phyloP scores from a whole-genome alignment of 441 rosid genomes.

The Melastoma candidum region DNA sequence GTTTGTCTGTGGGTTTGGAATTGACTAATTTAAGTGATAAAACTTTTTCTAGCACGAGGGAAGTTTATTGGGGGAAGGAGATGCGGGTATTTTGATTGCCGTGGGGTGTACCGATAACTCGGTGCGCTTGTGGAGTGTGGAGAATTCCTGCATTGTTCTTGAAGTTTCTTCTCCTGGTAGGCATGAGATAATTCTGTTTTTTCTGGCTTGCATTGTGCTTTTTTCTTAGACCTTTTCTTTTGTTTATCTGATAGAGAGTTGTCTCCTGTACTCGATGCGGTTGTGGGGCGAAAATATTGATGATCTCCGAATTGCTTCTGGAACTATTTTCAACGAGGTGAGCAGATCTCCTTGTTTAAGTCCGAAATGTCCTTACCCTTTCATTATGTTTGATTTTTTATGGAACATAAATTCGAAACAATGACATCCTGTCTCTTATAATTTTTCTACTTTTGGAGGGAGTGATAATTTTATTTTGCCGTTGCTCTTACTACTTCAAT shows the following conservation, averaged over 20 bases:
- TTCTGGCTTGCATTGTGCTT: neutral
- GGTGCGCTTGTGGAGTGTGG: conserved; percentile 54
- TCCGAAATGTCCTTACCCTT: too few species aligned
- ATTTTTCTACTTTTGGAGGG: too few species aligned
- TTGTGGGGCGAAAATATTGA: conserved; percentile 71
- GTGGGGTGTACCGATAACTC: conserved; percentile 88
- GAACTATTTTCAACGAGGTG: conserved; percentile 94
- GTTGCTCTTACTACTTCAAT: too few species aligned
- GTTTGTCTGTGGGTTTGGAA: conserved; percentile 1
- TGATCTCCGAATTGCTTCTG: conserved; percentile 71
- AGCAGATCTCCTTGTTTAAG: conserved; percentile 4
- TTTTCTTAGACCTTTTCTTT: conserved; percentile 8
- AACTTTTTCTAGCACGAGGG: conserved; percentile 19
- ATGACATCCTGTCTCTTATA: too few species aligned
- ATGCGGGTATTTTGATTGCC: conserved; percentile 36
- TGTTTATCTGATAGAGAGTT: conserved; percentile 43
- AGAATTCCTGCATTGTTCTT: conserved; percentile 37
- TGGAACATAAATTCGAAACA: too few species aligned
- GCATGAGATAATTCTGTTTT: conserved; percentile 6
- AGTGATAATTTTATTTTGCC: too few species aligned
- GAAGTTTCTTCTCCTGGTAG: conserved; percentile 74
- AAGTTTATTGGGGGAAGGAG: conserved; percentile 18
- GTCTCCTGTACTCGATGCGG: conserved; percentile 82
- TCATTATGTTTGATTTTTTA: too few species aligned
- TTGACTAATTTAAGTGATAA: neutral